Evolutionary conservation across 768 basidiomycete species (phyloP), one percentile per base, ranked within the genome.

Genomic region (Naganishia antarctica): DNA sequence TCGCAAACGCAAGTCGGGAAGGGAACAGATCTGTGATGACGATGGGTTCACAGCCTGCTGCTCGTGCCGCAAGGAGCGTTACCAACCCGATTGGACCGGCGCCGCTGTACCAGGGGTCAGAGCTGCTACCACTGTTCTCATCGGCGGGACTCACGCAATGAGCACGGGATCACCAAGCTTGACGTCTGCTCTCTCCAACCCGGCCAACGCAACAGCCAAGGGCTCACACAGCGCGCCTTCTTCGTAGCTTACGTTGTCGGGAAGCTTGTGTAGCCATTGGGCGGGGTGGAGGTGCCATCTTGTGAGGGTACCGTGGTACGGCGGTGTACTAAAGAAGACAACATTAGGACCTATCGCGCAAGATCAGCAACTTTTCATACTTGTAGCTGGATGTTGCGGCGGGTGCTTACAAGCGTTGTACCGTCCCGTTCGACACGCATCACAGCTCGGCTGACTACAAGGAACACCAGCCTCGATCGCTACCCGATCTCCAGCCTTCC

Each of bases 71-170:
- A 13, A 78, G 69, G 11, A 80, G 75, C 34, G 78, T 75, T 63
- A 81, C 73, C 44, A 81, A 71, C 32, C 79, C 80, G 66, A 81
- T 80, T 7, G 80, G 79, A 13, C 79, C 80, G 15, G 79, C 79
- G 29, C 79, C 79, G 48, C 77, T 79, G 63, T 2, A 45, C 15
- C 15, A 31, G 25, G 57, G 44, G 9, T 49, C 12, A 23, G 13
- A 4, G 13, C 28, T 28, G 15, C 8, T 37, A 37, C 34, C 34
- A 7, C 8, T 49, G 4, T 29, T 41, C 2, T 23, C 9, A 7
- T 3, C 0, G 23, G 1, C n/a, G n/a, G 11, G 7, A 61, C 78
- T 64, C 58, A 77, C 74, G 76, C 76, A 62, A 80, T 78, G 11
- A 80, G 70, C 1, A 80, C 53, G 0, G 79, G 78, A 66, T 81